Percentiles rank a stretch among this genome's conserved stretches.
Conservation (phyloP, 108 stramenopile genomes). For the Cyclotella choctawhatcheeana region DNA sequence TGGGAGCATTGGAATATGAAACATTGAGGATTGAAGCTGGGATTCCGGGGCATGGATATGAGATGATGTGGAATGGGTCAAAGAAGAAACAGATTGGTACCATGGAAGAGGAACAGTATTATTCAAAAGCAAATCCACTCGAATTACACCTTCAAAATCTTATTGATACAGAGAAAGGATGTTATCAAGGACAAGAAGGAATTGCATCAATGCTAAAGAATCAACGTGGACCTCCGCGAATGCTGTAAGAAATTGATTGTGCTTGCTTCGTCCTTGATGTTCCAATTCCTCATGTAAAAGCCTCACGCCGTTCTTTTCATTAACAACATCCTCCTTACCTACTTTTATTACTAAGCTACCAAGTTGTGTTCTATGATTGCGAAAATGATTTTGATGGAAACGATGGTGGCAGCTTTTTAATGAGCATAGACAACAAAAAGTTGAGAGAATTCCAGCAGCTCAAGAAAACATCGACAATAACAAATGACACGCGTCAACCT, state of each 20-base stretch:
- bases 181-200: constrained; percentile 89
- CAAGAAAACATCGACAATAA: constrained; percentile 42
- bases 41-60: constrained; percentile 41
- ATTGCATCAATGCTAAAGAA: constrained; percentile 84
- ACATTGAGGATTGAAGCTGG: constrained; percentile 79
- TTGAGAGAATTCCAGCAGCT: constrained; percentile 30
- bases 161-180: constrained; percentile 78
- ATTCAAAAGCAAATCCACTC: constrained; percentile 65
- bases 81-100: constrained; percentile 30
- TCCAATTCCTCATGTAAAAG: no score
- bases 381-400: constrained; percentile 64
- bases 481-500: constrained; percentile 67
- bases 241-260: constrained; percentile 59
- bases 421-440: constrained; percentile 27
- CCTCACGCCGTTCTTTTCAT: no score
- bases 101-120: constrained; percentile 12
- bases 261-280: no score
- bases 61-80: constrained; percentile 52
- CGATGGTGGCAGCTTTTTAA: constrained; percentile 29
- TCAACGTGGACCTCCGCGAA: constrained; percentile 71
- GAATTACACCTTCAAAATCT: constrained; percentile 67
- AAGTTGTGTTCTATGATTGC: constrained; percentile 74
- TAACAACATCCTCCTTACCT: no score
- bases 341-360: constrained; percentile 21
- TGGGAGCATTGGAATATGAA: constrained; percentile 80